A percentile compares a stretch with the other conserved stretches of the same genome.
Evolutionary conservation across 331 rosid species (phyloP).

Genomic region (Acacia pycnantha): DNA sequence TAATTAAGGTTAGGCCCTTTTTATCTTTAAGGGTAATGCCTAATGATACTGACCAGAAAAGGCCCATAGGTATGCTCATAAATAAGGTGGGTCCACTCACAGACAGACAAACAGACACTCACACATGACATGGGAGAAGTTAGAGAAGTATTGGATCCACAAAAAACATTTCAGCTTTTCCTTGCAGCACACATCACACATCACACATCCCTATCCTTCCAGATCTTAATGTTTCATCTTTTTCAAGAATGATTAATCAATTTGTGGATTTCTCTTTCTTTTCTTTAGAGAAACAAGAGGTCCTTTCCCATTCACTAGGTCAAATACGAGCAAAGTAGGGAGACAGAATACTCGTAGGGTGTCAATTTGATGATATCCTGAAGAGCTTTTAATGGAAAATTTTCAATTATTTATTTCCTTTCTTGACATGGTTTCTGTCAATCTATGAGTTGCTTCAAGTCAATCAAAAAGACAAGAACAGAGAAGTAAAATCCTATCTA

Average conservation of each 20-base stretch:
- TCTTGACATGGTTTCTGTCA: neutral
- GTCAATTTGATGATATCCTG: neutral
- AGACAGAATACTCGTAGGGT: neutral
- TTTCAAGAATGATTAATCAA: constrained; percentile 1
- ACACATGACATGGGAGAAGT: neutral
- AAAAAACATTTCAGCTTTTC: constrained; percentile 6
- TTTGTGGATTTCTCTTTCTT: neutral
- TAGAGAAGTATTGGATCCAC: constrained; percentile 9
- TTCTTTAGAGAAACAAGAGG: neutral
- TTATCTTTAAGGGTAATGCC: no score
- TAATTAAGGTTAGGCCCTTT: neutral
- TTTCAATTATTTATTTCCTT: neutral
- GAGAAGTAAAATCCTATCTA: constrained; percentile 1
- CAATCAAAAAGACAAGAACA: constrained; percentile 4
- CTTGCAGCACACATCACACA: neutral
- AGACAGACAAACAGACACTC: neutral
- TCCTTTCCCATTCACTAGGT: neutral
- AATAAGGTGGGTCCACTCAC: neutral
- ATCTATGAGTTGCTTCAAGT: constrained; percentile 21
- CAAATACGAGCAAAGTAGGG: neutral
- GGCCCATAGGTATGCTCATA: neutral
- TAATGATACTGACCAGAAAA: neutral
- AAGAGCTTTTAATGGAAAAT: neutral
- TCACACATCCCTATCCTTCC: constrained; percentile 4
- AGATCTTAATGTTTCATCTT: neutral